Evolutionary conservation across 331 rosid genomes (phyloP), one percentile per base, ranked within the genome.

Genomic region (Pyrus hybrid): DNA sequence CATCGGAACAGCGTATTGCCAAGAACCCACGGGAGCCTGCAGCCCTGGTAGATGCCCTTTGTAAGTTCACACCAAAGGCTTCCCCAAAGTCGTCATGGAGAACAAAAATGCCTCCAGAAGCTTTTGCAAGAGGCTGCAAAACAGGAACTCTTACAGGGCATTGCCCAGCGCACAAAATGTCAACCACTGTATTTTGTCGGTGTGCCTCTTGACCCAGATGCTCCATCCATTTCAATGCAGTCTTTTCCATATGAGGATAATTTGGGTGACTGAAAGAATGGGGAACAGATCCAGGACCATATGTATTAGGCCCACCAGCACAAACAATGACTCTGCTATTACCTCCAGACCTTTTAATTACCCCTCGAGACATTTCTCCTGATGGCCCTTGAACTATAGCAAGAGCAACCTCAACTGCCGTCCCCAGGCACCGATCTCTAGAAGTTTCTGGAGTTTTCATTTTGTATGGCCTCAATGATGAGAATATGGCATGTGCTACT

Each of bases 61-160:
- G 99, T 85, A 95, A 87, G 87, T 95, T 95, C 79, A 95, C 97
- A 28, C 99, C 99, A 84, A 95, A 95, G 70, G 99, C 99, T 88
- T 95, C 99, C 47, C 99, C 99, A 76, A 95, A 95, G 88, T 95
- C 97, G 71, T 95, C 99, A 70, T 95, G 97, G 81, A 95, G 97
- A 80, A 92, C 89, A 79, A 95, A 84, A 80, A 95, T 92, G 25
- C 99, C 99, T 57, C 99, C 99, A 32, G 99, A 90, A 75, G 96
- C 89, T 83, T 95, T 92, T 71, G 97, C 96, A 69, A 95, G 96
- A 80, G 99, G 99, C 82, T 92, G 97, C 84, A 95, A 80, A 67
- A 92, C 84, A 78, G 99, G 96, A 78, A 95, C 92, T 85, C 99
- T 92, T 65, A 92, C 91, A 32, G 99, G 97, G 88, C 99, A 95